Evolutionary conservation across 345 rosid species (phyloP), one percentile per base, ranked within the genome.

Genomic region (Euphorbia tirucalli): DNA sequence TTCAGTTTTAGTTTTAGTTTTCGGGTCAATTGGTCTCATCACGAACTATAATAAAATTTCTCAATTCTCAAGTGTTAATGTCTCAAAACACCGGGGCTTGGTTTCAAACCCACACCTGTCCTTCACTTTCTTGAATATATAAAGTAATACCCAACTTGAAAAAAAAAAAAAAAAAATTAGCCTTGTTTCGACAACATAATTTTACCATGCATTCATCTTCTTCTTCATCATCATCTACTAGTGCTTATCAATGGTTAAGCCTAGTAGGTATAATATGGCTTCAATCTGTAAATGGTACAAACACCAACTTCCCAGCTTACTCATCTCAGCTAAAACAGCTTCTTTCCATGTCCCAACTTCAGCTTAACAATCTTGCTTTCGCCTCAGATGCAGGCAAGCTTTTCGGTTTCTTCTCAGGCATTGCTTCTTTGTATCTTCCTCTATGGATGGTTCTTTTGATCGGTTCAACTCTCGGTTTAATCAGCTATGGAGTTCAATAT

Each of bases 341-440:
- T 28, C 87, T 95, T 68, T 86, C 92, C 25, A 75, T 95, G 61
- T 89, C 97, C 66, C 96, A 95, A 62, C 66, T 90, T 41, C 88
- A 92, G 59, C 91, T 95, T 66, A 95, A 92, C 77, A 82, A 86
- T 72, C 92, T 95, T 44, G 92, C 97, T 30, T 95, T 92, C 31
- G 99, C 99, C 71, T 89, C 97, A 0, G 96, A 95, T 59, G 87
- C 99, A 11, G 97, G 97, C 21, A 95, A 95, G 83, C 85, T 95
- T 61, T 57, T 95, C 9, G 99, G 99, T 0, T 95, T 91, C 77
- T 9, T 92, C 27, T 81, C 99, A 19, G 97, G 99, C n/a, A 32
- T 90, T 14, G 99, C 99, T 2, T 79, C 99, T 14, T 78, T 83
- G 0, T 70, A 89, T 65, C 83, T 95, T 25, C 97, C 97, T 16